phyloP scores from a whole-genome alignment of 805 yeast species.

The Kuraishia molischiana region DNA sequence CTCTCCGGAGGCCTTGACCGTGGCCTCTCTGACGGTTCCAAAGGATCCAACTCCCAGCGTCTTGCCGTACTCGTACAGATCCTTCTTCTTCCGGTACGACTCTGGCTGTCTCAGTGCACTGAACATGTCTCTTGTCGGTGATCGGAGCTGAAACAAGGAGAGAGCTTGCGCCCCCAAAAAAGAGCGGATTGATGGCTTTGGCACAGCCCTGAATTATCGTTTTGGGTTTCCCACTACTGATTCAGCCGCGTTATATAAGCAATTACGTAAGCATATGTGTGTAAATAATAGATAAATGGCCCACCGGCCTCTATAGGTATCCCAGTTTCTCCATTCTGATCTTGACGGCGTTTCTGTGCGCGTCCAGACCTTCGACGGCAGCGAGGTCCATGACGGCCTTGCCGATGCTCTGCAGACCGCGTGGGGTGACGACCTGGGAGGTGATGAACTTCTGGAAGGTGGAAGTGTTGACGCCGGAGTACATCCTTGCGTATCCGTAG shows the following conservation, averaged over 20 bases:
- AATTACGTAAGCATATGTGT: too few species aligned
- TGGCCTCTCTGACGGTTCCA: constrained; percentile 83
- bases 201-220: background rate
- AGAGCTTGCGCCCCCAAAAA: too few species aligned
- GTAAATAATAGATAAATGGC: too few species aligned
- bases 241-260: too few species aligned
- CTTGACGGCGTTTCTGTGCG: constrained; percentile 94
- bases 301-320: constrained; percentile 16
- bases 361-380: constrained; percentile 93
- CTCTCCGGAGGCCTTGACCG: constrained; percentile 38
- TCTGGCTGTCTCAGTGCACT: constrained; percentile 61
- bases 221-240: background rate
- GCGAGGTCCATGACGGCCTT: constrained; percentile 94
- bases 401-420: constrained; percentile 86
- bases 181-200: too few species aligned
- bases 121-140: too few species aligned
- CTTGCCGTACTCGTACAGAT: constrained; percentile 60
- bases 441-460: constrained; percentile 95
- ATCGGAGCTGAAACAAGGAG: too few species aligned
- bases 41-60: constrained; percentile 94
- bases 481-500: constrained; percentile 95
- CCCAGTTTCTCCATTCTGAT: constrained; percentile 84
- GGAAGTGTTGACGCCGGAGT: constrained; percentile 93
- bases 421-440: constrained; percentile 78
- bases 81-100: constrained; percentile 53